Evolutionary conservation across 441 rosid genomes (phyloP).

Genomic region (Aquilaria agallochum): DNA sequence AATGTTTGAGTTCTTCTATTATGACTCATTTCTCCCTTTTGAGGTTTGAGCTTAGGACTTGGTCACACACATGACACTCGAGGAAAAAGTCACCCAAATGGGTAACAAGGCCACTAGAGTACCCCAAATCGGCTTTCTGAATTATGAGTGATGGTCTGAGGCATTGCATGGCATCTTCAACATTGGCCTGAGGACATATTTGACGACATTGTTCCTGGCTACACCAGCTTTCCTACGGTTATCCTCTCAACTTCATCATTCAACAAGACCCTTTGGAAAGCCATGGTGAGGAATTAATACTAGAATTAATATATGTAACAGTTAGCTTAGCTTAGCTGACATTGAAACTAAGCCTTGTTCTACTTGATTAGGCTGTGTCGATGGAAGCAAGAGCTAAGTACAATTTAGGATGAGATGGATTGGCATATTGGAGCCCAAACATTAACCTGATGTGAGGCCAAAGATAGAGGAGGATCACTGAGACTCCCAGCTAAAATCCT

Average conservation of each 20-base stretch:
- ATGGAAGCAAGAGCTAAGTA: slow-evolving; percentile 37
- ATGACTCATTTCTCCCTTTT: background rate
- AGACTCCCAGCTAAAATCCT: slow-evolving; percentile 36
- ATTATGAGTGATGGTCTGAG: background rate
- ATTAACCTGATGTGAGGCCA: slow-evolving; percentile 27
- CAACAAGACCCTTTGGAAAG: slow-evolving; percentile 2
- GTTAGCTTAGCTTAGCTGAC: background rate
- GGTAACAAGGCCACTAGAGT: background rate
- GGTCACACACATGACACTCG: background rate
- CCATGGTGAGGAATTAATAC: slow-evolving; percentile 10
- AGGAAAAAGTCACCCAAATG: background rate
- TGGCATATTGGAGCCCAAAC: slow-evolving; percentile 3
- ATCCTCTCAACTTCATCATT: background rate
- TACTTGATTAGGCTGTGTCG: slow-evolving; percentile 18
- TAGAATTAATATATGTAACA: background rate
- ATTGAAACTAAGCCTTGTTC: no score
- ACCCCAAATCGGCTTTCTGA: background rate
- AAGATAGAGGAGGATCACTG: slow-evolving; percentile 26
- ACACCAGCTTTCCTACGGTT: background rate
- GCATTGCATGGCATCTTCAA: background rate
- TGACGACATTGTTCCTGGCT: background rate
- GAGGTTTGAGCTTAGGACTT: background rate
- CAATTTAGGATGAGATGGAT: slow-evolving; percentile 26
- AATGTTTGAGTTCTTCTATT: background rate
- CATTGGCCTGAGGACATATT: background rate